These are phyloP conservation scores for Trametes punicea DNA, from an alignment of 768 basidiomycete species.

Conservation along the genomic window DNA sequence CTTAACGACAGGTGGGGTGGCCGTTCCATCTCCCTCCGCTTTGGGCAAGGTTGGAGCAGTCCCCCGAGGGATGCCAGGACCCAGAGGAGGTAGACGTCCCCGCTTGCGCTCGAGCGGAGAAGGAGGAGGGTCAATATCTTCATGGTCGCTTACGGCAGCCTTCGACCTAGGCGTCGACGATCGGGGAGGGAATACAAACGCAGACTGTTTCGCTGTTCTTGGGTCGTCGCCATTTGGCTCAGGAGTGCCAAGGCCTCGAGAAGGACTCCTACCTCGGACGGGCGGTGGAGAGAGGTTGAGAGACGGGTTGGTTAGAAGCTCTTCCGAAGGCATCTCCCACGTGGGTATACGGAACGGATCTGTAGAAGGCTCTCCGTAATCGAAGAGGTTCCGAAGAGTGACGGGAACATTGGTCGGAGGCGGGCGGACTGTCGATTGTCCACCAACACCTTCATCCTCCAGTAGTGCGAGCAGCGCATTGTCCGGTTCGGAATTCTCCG, in stretches of 20 bases:
- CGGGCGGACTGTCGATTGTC: slow-evolving; percentile 49
- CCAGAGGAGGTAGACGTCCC: slow-evolving; percentile 25
- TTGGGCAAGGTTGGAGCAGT: slow-evolving; percentile 1
- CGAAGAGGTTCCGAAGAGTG: slow-evolving; percentile 78
- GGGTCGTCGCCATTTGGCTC: slow-evolving; percentile 40
- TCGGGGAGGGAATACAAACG: slow-evolving; percentile 53
- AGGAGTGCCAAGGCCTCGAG: slow-evolving; percentile 30
- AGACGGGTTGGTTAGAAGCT: slow-evolving; percentile 13
- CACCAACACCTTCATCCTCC: slow-evolving; percentile 26
- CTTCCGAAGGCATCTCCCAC: slow-evolving; percentile 25
- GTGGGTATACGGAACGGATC: slow-evolving; percentile 44
- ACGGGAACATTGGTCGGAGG: slow-evolving; percentile 56
- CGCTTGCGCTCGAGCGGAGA: slow-evolving; percentile 11
- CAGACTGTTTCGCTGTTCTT: slow-evolving; percentile 43
- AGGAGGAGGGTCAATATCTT: slow-evolving; percentile 25
- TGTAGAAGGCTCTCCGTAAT: slow-evolving; percentile 43
- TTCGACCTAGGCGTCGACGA: slow-evolving; percentile 32
- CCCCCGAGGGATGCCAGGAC: slow-evolving; percentile 26
- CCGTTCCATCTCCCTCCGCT: background rate
- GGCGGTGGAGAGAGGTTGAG: slow-evolving; percentile 34
- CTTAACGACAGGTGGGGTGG: background rate
- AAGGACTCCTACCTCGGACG: slow-evolving; percentile 31
- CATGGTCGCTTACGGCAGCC: slow-evolving; percentile 25
- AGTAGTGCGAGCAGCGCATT: slow-evolving; percentile 2
- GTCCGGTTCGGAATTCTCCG: slow-evolving; percentile 6